Evolutionary conservation across 768 basidiomycete genomes (phyloP), one percentile per base, ranked within the genome.

Genomic region (Amanita phalloides): DNA sequence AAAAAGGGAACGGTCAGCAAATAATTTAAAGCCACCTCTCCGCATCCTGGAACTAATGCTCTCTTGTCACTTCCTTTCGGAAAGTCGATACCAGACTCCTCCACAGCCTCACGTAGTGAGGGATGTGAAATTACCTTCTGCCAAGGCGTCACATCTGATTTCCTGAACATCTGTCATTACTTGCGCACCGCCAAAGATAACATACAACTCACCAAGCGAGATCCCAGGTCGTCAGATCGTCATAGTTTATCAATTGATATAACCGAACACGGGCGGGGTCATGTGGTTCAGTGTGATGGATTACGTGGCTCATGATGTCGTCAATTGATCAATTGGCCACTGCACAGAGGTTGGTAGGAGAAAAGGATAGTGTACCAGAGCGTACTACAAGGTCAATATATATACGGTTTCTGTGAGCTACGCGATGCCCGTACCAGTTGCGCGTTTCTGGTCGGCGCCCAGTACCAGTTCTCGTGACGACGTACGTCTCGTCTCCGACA

Each of bases 21-120:
- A 11, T 33, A 52, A 5, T 30, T 9, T 45, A 17, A 17, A 17
- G 17, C 17, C 17, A 30, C 36, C 21, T n/a, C 54, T 17, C 48
- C 48, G 37, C 48, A 49, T 17, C 48, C 48, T 10, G 48, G 48
- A 6, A 49, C 48, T 17, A 49, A 32, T 13, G 39, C 39, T 14
- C 28, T 20, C 48, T 42, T 42, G n/a, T 49, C 37, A 21, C n/a
- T 26, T 11, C 37, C 20, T 13, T 58, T 38, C 10, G 48, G 48
- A 49, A 49, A 49, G 20, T 38, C n/a, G 28, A 49, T 49, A 6
- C 32, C 37, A 10, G 14, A 26, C 10, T 30, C 36, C n/a, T 49
- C 48, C 10, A 49, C 48, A 3, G 32, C 48, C 17, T 49, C 48
- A 9, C 32, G 14, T 5, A 49, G 25, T 23, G 35, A 17, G 38